Base-by-base conservation (phyloP, 176 grass and related monocot species). In the Raddia guianensis region DNA sequence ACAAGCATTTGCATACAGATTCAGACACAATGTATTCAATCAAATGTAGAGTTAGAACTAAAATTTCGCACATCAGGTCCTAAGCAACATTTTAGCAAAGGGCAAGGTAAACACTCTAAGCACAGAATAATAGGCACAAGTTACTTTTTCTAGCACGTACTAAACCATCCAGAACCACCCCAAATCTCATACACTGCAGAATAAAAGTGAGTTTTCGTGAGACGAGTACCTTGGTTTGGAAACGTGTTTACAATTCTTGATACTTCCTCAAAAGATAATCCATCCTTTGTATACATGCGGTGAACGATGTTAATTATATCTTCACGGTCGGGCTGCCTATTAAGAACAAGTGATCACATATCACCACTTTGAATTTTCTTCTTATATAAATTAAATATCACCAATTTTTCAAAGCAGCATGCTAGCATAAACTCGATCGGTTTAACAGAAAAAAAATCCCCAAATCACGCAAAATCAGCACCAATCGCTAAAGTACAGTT, bases 261-360 rank as follows among this genome's bases (percentile, higher is more conserved):
- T 47, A 98, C 88, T 78, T 93, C 92, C 77, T 89, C 92, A 55
- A 68, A 46, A 46, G 90, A 89, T 72, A 95, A 89, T 16, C 84
- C 92, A 82, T 98, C 95, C 77, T 95, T 98, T 48, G 47, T 78
- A 82, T 98, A 98, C 90, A 98, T 98, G 61, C 70, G 61, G 55
- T 91, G 74, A 75, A 98, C 90, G 92, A 95, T 98, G 60, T 89
- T 98, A 81, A 93, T 71, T 83, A 94, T 91, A 89, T 98, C 95
- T 79, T 98, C 92, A 73, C 84, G 87, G 37, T 81, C 79, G 3
- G 95, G 95, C 78, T 93, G 95, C 95, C 95, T 98, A 86, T 85
- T 80, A 50, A 80, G 33, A 5, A 86, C 32, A 81, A 61, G 73
- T 53, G 40, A n/a, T 33, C 43, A 74, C 0, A 73, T 3, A 72